These are phyloP conservation scores for Dimocarpus longan DNA, from an alignment of 345 rosid genomes.

Conservation along the genomic window DNA sequence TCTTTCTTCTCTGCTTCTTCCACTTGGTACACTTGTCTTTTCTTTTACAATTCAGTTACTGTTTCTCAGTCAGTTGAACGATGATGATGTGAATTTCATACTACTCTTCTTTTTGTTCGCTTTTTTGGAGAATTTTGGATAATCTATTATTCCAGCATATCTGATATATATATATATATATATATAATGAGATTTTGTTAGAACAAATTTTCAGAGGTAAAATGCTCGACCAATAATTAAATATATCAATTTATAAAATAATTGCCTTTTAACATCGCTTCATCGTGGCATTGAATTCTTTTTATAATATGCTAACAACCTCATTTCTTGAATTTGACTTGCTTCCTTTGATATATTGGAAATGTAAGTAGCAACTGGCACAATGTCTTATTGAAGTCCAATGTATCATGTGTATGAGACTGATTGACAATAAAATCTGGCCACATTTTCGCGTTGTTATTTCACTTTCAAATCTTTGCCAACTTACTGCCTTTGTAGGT, in stretches of 20 bases:
- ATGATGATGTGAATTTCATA: neutral
- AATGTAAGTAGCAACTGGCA: neutral
- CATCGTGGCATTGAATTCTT: too few species aligned
- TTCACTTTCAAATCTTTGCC: conserved; percentile 15
- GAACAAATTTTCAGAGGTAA: neutral
- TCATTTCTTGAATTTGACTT: too few species aligned
- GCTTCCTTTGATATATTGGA: too few species aligned
- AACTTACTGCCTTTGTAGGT: conserved; percentile 29
- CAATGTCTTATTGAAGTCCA: too few species aligned
- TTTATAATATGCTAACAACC: too few species aligned
- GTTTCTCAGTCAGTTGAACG: neutral
- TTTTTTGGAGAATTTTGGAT: neutral
- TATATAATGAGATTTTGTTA: neutral
- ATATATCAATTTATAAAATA: too few species aligned
- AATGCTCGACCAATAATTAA: neutral
- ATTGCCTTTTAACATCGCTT: too few species aligned
- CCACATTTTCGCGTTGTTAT: neutral
- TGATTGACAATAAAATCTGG: neutral
- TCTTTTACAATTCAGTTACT: neutral
- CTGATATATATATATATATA: neutral
- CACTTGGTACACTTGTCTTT: conserved; percentile 38
- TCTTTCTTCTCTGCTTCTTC: conserved; percentile 56
- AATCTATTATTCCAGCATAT: neutral
- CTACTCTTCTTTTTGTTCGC: neutral
- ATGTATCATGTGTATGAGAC: neutral